These are phyloP conservation scores for Hypoxylon fragiforme DNA, from an alignment of 495 filamentous ascomycete genomes.

Conservation along the genomic window DNA sequence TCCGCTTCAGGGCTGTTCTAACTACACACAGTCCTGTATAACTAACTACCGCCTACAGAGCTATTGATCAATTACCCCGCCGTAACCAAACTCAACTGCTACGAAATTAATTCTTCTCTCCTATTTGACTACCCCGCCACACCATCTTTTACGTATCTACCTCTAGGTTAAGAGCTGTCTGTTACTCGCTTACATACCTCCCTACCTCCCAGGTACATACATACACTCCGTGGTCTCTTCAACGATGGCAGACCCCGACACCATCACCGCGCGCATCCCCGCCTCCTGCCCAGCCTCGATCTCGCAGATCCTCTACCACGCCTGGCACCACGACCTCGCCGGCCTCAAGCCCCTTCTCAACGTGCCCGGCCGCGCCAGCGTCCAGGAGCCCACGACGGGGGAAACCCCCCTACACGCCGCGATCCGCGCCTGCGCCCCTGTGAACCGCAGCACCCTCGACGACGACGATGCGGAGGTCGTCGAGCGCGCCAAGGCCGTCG, in stretches of 20 bases:
- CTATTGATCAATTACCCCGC: too few species aligned
- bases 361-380: slow-evolving; percentile 64
- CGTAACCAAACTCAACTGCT: too few species aligned
- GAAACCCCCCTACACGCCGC: slow-evolving; percentile 88
- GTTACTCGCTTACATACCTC: slow-evolving; percentile 8
- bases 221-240: too few species aligned
- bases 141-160: too few species aligned
- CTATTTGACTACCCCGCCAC: neutral
- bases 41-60: too few species aligned
- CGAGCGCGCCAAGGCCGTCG: slow-evolving; percentile 62
- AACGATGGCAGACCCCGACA: slow-evolving; percentile 41
- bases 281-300: slow-evolving; percentile 47
- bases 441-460: slow-evolving; percentile 29
- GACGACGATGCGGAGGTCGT: slow-evolving; percentile 48
- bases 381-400: slow-evolving; percentile 82
- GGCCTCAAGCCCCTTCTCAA: slow-evolving; percentile 75
- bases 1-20: neutral
- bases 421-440: slow-evolving; percentile 76
- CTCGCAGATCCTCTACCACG: slow-evolving; percentile 71
- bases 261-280: slow-evolving; percentile 49
- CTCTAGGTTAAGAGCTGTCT: neutral
- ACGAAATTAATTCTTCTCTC: slow-evolving; percentile 2
- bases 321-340: slow-evolving; percentile 78
- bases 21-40: too few species aligned
- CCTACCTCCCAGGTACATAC: slow-evolving; percentile 9